These are phyloP conservation scores for Blyttiomyces sp. DNA, from an alignment of 371 early-diverging fungal genomes.

Conservation along the genomic window DNA sequence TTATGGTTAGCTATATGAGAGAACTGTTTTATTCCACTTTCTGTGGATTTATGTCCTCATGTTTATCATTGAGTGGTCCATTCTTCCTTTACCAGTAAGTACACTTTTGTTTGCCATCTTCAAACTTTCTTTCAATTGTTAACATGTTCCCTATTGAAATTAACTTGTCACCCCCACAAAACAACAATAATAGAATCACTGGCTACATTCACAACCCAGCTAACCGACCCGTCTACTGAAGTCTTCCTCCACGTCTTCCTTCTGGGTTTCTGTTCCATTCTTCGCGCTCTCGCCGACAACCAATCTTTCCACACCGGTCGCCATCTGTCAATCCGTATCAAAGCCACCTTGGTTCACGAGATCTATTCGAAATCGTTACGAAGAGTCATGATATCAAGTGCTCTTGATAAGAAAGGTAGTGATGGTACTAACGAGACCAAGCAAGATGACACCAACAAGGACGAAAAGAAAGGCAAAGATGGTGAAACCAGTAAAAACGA, in stretches of 20 bases:
- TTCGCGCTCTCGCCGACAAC: slow-evolving; percentile 19
- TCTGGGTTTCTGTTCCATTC: slow-evolving; percentile 16
- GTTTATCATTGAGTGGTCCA: too few species aligned
- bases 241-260: slow-evolving; percentile 33
- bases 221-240: slow-evolving; percentile 14
- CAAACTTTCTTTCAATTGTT: too few species aligned
- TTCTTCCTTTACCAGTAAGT: too few species aligned
- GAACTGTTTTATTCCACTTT: too few species aligned
- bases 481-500: neutral
- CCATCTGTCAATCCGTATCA: slow-evolving; percentile 22
- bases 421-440: neutral
- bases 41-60: too few species aligned
- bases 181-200: slow-evolving; percentile 26
- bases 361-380: slow-evolving; percentile 37
- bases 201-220: slow-evolving; percentile 24
- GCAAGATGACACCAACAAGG: neutral
- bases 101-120: too few species aligned
- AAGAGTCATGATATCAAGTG: slow-evolving; percentile 1
- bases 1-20: too few species aligned
- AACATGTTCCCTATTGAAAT: too few species aligned
- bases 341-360: slow-evolving; percentile 29
- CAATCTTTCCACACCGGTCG: slow-evolving; percentile 41
- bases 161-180: too few species aligned
- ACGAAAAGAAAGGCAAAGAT: neutral
- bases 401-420: neutral